Base-by-base conservation (phyloP, 345 rosid species). In the Euphorbia peplus region DNA sequence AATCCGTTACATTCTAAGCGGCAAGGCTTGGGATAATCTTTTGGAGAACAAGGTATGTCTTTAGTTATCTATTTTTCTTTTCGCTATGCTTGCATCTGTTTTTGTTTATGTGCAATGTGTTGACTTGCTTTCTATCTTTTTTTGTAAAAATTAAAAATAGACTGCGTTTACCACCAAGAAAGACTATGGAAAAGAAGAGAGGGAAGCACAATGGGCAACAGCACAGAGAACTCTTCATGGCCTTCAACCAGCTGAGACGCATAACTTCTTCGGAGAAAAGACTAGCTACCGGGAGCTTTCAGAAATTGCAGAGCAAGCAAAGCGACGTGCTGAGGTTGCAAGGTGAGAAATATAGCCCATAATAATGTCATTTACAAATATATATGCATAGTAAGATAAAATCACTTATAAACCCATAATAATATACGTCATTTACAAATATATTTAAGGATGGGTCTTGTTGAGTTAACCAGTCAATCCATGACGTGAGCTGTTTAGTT, bases 251-350 rank as follows among this genome's bases (percentile, higher is more conserved):
- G 81, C 87, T 0, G 91, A 92, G 50, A 44, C 80, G 30, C 59
- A 69, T 72, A 83, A 61, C 68, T 46, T 82, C 42, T 83, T 85
- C 74, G 59, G 32, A 0, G 98, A 92, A 48, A 92, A 85, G 79
- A 80, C 52, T 60, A 77, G 89, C 76, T 90, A 88, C 79, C 76
- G 86, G 75, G 98, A 93, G 74, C 85, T 91, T 25, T 89, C 98
- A 4, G 98, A 93, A 87, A 91, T 93, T 13, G 97, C 98, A 3
- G 98, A 93, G 79, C 97, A 93, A 85, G 98, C 98, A 48, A 93
- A 88, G 87, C 80, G 97, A 21, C 81, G 98, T 25, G 98, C 98
- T 5, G 98, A 93, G 91, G 85, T 93, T 29, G 97, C 98, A 44
- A 90, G 96, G 98, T 92, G 72, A 82, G 37, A 32, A 32, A 32